phyloP scores from a whole-genome alignment of 257 asterid genomes.

The Solanum verrucosum region DNA sequence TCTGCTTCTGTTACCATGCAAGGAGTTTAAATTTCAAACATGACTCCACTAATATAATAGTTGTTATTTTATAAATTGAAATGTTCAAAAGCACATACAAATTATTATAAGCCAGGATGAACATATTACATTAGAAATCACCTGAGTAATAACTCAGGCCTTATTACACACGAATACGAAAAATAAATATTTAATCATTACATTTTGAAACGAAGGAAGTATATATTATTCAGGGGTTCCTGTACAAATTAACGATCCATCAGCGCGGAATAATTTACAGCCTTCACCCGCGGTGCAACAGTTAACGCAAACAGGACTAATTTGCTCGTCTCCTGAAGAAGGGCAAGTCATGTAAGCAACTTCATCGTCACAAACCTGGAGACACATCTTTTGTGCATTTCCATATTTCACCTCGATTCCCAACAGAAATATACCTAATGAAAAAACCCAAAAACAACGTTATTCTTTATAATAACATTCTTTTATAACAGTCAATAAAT shows the following conservation, averaged over 20 bases:
- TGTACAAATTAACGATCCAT: background rate
- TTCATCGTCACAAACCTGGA: background rate
- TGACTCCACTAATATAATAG: background rate
- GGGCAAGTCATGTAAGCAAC: slow-evolving; percentile 7
- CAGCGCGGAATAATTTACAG: background rate
- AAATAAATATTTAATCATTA: background rate
- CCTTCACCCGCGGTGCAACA: slow-evolving; percentile 1
- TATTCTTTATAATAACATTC: too few species aligned
- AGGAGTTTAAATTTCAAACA: background rate
- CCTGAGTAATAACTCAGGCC: background rate
- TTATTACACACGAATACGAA: background rate
- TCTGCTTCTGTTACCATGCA: background rate
- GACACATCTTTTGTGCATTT: slow-evolving; percentile 5
- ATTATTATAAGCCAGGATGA: background rate
- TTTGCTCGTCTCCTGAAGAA: background rate
- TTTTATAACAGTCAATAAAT: too few species aligned
- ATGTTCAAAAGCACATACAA: background rate
- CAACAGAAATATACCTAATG: background rate
- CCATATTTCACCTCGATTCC: background rate
- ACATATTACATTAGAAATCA: background rate
- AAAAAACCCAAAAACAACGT: background rate
- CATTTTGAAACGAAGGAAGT: background rate
- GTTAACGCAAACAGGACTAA: background rate
- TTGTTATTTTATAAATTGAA: background rate
- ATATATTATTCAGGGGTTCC: background rate